Percentiles rank a stretch among this genome's conserved stretches.
These are phyloP conservation scores for Aspergillus luchuensis DNA, from an alignment of 2,329 filamentous ascomycete species.

Conservation along the genomic window DNA sequence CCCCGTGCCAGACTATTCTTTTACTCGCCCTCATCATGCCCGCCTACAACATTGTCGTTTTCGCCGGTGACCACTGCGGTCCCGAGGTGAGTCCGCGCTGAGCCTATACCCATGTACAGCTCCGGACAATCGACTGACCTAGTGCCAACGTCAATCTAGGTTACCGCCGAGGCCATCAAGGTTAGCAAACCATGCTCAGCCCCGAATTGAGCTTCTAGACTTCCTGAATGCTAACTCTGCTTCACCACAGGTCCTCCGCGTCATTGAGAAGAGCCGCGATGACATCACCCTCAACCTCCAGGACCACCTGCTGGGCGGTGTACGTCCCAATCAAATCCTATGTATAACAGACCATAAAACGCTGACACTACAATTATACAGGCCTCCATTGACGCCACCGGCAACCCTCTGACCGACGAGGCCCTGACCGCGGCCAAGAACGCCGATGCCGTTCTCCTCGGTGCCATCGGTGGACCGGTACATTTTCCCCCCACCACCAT, in stretches of 20 bases:
- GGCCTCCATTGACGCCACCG: constrained; percentile 85
- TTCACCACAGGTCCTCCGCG: constrained; percentile 67
- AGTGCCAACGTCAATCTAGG: constrained; percentile 49
- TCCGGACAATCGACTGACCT: background rate
- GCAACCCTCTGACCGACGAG: constrained; percentile 76
- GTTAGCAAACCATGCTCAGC: constrained; percentile 50
- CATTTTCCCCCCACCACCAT: constrained; percentile 21
- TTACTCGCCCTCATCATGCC: constrained; percentile 56
- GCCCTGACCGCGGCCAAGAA: constrained; percentile 80
- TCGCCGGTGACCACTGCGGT: constrained; percentile 81
- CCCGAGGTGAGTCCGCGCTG: constrained; percentile 65
- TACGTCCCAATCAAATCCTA: constrained; percentile 54
- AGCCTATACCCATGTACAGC: background rate
- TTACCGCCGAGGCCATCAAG: constrained; percentile 83
- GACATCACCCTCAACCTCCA: constrained; percentile 84
- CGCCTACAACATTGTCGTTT: constrained; percentile 76
- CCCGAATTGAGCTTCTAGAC: background rate
- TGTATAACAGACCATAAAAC: background rate
- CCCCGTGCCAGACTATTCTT: constrained; percentile 5
- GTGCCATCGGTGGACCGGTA: constrained; percentile 89
- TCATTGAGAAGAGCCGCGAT: constrained; percentile 71
- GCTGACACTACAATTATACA: constrained; percentile 39
- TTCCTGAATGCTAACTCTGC: background rate
- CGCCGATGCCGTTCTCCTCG: constrained; percentile 87
- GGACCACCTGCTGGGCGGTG: constrained; percentile 86